phyloP scores from a whole-genome alignment of 192 early-diverging fungal species.

The Coemansia asiatica region DNA sequence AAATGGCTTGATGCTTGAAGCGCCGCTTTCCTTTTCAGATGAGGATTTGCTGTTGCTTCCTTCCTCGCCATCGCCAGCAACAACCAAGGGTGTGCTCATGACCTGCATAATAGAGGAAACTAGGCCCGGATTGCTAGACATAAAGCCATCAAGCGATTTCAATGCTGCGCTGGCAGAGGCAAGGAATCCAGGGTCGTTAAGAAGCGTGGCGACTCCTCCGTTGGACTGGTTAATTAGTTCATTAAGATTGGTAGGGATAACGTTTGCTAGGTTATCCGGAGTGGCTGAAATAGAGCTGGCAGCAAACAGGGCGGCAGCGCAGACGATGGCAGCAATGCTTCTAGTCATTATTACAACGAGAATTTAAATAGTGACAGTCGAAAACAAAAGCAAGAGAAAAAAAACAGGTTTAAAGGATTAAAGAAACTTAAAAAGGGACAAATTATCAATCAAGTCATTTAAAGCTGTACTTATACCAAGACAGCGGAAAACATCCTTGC shows the following conservation, averaged over 20 bases:
- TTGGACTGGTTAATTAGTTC: slow-evolving; percentile 5
- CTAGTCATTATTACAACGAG: too few species aligned
- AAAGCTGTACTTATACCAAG: too few species aligned
- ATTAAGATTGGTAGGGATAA: background rate
- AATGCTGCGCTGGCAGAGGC: slow-evolving; percentile 17
- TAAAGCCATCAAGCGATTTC: slow-evolving; percentile 1
- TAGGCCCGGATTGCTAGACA: slow-evolving; percentile 11
- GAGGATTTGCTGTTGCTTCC: background rate
- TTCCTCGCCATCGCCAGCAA: background rate
- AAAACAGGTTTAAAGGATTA: too few species aligned
- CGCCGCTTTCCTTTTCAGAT: background rate
- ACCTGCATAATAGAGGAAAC: slow-evolving; percentile 1
- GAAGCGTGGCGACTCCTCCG: background rate
- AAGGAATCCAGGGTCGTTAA: slow-evolving; percentile 15
- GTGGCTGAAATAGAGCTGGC: too few species aligned
- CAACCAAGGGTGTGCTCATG: background rate
- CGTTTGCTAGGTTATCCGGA: too few species aligned
- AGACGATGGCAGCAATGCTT: too few species aligned
- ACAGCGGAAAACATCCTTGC: too few species aligned
- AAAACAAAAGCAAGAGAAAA: too few species aligned
- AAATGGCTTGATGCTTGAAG: slow-evolving; percentile 1
- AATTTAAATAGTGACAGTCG: too few species aligned
- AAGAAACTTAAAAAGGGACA: too few species aligned
- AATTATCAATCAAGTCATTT: too few species aligned
- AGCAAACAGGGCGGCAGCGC: too few species aligned